Base-by-base conservation (phyloP, 1,139 yeast genomes). In the Geotrichum histeridarum region DNA sequence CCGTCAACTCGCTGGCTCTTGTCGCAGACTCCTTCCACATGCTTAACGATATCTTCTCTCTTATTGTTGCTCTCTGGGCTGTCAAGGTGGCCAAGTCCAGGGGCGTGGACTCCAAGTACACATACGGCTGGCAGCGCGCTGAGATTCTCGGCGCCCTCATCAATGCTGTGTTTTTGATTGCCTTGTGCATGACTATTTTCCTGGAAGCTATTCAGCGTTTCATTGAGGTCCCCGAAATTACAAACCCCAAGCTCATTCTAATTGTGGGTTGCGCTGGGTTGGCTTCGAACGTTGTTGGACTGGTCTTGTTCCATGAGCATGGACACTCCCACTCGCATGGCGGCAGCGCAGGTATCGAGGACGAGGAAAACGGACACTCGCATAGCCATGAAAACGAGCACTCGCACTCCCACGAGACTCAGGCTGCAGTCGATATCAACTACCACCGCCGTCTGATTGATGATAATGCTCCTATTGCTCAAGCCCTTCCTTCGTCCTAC, bases 1-100 rank as follows among this genome's bases (percentile, higher is more conserved):
- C 90, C 22, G 96, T 90, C 37, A 94, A 91, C 68, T 91, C 97
- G 1, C 77, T 91, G 65, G 98, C 98, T 0, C 77, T 91, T 55
- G 83, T 91, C 59, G 98, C 98, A 1, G 99, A 94, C 68, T 86
- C 98, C 1, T 93, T 93, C 78, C 99, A 93, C 70, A 93, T 93
- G 98, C 77, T 93, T 61, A 93, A 93, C 71, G 99, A 93, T 72
- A 88, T 93, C 56, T 83, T 93, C 56, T 89, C 98, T 1, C 75
- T 93, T 48, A 63, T 91, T 27, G 93, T 93, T 54, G 99, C 99
- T 0, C 75, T 91, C 39, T 93, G 98, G 98, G 99, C 99, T 0
- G 98, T 93, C 30, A 80, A 81, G 60, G 96, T 90, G 27, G 90
- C 96, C 57, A 86, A 86, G 65, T 83, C 81, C 50, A 80, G 84